A percentile compares a stretch with the other conserved stretches of the same genome.
phyloP scores from a whole-genome alignment of 305 asterid genomes.

The Ilex paraguariensis region DNA sequence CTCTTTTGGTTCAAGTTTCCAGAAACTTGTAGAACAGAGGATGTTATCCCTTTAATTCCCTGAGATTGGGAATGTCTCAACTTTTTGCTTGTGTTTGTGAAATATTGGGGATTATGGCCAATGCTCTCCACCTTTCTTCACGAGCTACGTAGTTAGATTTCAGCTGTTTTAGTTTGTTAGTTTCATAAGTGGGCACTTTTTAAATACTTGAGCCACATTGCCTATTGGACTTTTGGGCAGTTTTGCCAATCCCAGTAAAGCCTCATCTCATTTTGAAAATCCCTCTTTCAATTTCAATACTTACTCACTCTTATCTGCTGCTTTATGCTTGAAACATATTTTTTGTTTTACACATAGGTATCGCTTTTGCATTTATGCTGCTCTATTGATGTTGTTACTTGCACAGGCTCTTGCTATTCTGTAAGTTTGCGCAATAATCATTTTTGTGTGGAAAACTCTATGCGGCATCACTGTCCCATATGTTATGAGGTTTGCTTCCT shows the following conservation, averaged over 20 bases:
- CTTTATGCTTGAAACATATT: neutral
- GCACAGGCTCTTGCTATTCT: conserved; percentile 78
- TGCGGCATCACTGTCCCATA: conserved; percentile 97
- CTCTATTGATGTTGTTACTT: neutral
- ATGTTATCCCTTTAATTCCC: no score
- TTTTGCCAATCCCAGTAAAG: no score
- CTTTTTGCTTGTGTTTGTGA: no score
- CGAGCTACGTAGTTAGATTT: neutral
- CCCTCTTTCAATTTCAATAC: neutral
- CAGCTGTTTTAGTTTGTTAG: neutral
- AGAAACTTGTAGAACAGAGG: no score
- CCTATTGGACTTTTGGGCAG: no score
- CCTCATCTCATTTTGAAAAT: no score
- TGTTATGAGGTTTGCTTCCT: conserved; percentile 72
- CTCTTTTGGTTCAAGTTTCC: no score
- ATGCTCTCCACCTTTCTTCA: neutral
- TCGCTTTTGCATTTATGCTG: neutral
- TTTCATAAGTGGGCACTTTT: no score
- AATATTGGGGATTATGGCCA: no score
- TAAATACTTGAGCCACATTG: no score
- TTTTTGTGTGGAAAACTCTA: conserved; percentile 78
- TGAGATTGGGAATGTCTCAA: no score
- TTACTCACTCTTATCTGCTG: neutral
- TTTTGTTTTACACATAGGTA: neutral
- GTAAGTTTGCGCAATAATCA: conserved; percentile 61